A percentile compares a stretch with the other conserved stretches of the same genome.
phyloP scores from a whole-genome alignment of 2,329 filamentous ascomycete species.

The Fonsecaea monophora region DNA sequence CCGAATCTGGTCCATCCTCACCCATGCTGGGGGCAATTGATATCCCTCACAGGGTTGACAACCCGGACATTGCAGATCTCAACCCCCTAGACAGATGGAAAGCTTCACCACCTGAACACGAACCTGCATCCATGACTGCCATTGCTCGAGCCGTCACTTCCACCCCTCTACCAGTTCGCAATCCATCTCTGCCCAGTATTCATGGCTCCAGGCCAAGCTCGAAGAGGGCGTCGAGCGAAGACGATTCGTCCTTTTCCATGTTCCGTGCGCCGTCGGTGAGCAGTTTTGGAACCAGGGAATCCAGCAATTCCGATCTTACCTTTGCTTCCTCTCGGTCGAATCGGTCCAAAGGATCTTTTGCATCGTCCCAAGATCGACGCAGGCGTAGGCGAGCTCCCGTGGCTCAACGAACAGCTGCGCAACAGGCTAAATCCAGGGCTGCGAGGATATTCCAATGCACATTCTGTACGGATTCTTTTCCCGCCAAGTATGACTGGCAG shows the following conservation, averaged over 20 bases:
- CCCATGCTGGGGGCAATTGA: conserved; percentile 75
- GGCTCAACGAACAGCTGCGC: conserved; percentile 50
- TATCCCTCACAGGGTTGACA: conserved; percentile 63
- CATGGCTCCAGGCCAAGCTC: conserved; percentile 46
- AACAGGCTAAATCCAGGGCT: conserved; percentile 50
- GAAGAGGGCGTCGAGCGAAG: conserved; percentile 53
- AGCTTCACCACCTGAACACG: conserved; percentile 71
- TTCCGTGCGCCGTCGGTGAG: conserved; percentile 61
- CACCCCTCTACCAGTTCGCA: conserved; percentile 45
- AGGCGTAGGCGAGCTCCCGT: conserved; percentile 59
- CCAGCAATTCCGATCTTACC: conserved; percentile 61
- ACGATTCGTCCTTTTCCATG: conserved; percentile 58
- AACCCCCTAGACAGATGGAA: conserved; percentile 74
- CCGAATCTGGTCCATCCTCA: conserved; percentile 64
- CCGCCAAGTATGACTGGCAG: conserved; percentile 66
- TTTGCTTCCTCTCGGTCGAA: conserved; percentile 64
- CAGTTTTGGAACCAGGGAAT: conserved; percentile 62
- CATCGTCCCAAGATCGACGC: conserved; percentile 66
- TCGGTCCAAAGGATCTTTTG: conserved; percentile 62
- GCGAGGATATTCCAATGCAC: conserved; percentile 64
- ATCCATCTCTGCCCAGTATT: conserved; percentile 33
- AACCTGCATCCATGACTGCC: conserved; percentile 69
- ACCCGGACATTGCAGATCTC: conserved; percentile 57
- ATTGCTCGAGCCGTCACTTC: conserved; percentile 67
- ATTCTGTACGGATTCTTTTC: conserved; percentile 64